Conservation (phyloP, 2,329 filamentous ascomycete species). For the Westerdykella ornata region DNA sequence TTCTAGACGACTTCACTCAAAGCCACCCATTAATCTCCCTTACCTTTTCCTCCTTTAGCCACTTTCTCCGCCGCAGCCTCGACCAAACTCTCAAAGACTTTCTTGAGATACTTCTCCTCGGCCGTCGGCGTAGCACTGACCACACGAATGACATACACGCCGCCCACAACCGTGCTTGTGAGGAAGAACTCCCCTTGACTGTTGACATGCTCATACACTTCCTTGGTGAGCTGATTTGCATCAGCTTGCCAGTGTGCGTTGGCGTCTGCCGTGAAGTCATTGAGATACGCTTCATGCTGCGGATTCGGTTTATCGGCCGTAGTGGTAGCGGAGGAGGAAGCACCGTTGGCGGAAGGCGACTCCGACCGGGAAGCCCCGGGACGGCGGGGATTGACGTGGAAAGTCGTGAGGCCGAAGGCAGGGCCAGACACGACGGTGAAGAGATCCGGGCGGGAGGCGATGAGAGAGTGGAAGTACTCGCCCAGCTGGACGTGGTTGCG, state of each 20-base stretch:
- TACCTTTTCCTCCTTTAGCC: neutral
- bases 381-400: constrained; percentile 48
- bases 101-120: constrained; percentile 64
- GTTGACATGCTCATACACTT: constrained; percentile 70
- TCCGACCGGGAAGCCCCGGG: constrained; percentile 4
- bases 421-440: constrained; percentile 71
- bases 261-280: constrained; percentile 31
- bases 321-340: neutral
- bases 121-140: constrained; percentile 65
- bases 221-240: constrained; percentile 63
- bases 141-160: constrained; percentile 71
- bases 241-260: constrained; percentile 44
- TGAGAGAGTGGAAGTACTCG: constrained; percentile 59
- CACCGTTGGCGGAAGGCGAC: neutral
- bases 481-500: constrained; percentile 61
- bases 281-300: constrained; percentile 25
- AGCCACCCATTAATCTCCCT: neutral
- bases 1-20: too few species aligned
- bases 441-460: constrained; percentile 57
- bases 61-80: constrained; percentile 51
- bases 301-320: constrained; percentile 21
- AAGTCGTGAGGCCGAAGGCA: constrained; percentile 72
- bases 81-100: constrained; percentile 69
- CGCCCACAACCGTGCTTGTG: constrained; percentile 67
- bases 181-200: constrained; percentile 70